Evolutionary conservation across 2,329 filamentous ascomycete genomes (phyloP).

Genomic region (Aspergillus persii): DNA sequence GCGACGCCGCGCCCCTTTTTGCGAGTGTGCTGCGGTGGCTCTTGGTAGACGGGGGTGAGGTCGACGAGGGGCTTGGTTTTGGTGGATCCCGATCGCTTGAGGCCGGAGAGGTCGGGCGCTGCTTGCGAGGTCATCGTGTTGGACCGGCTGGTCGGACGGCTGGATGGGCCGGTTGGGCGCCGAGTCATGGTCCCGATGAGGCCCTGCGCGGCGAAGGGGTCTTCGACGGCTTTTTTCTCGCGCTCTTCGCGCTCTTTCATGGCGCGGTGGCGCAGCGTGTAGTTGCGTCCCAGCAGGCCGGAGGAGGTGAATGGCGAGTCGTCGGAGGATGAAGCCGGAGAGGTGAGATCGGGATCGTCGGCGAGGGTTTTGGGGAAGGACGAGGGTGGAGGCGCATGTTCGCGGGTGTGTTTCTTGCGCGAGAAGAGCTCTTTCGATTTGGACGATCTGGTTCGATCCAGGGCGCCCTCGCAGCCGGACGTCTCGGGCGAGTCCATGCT

Average conservation of each 20-base stretch:
- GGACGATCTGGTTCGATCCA: conserved; percentile 13
- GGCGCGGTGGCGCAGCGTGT: conserved; percentile 39
- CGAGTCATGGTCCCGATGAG: conserved; percentile 53
- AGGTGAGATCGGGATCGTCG: conserved; percentile 23
- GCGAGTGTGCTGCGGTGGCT: conserved; percentile 51
- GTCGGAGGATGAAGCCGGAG: conserved; percentile 13
- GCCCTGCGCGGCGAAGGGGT: conserved; percentile 51
- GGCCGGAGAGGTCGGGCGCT: conserved; percentile 22
- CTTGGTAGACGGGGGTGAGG: conserved; percentile 62
- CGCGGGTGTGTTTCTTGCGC: conserved; percentile 29
- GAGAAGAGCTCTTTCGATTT: conserved; percentile 24
- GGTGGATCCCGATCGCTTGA: conserved; percentile 47
- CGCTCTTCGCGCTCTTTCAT: conserved; percentile 42
- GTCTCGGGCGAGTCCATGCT: conserved; percentile 60
- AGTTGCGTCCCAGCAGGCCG: conserved; percentile 39
- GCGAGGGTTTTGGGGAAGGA: conserved; percentile 28
- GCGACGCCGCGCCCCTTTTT: conserved; percentile 35
- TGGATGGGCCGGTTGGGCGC: conserved; percentile 18
- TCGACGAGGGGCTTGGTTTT: conserved; percentile 64
- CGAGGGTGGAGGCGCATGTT: conserved; percentile 29
- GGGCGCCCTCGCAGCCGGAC: conserved; percentile 24
- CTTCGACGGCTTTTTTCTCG: conserved; percentile 28
- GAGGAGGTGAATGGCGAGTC: conserved; percentile 34
- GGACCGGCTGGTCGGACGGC: conserved; percentile 26
- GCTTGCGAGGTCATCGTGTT: conserved; percentile 33